Conservation (phyloP, 2,329 filamentous ascomycete genomes). For the Aspergillus novofumigatus region DNA sequence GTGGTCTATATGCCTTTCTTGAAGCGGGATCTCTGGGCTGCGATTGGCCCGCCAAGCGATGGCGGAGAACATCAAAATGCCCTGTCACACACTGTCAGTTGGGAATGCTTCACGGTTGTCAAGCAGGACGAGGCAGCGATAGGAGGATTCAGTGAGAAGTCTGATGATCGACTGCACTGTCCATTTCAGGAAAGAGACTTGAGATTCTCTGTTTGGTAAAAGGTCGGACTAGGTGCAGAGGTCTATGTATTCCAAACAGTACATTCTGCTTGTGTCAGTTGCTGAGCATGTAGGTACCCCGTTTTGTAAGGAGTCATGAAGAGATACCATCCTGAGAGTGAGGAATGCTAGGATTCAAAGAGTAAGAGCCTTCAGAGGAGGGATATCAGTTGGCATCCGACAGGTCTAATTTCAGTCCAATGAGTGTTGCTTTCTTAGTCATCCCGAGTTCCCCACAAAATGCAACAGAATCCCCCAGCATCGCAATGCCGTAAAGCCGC, state of each 20-base stretch:
- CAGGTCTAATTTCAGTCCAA: neutral
- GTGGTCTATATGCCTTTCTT: constrained; percentile 16
- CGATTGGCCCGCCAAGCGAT: neutral
- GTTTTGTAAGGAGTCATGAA: no score
- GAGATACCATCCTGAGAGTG: neutral
- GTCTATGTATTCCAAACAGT: neutral
- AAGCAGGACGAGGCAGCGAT: neutral
- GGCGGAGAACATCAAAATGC: neutral
- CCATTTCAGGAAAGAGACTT: neutral
- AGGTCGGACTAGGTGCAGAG: neutral
- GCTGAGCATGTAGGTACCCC: no score
- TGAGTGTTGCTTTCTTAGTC: neutral
- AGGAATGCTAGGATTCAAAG: no score
- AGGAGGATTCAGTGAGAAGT: neutral
- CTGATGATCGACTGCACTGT: neutral
- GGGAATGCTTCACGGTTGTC: neutral
- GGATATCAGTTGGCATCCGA: no score
- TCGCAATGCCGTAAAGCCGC: neutral
- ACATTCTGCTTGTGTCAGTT: neutral
- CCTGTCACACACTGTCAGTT: neutral
- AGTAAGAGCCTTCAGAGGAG: no score
- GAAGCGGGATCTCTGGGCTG: accelerated
- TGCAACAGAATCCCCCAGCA: neutral
- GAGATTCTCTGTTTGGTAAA: neutral
- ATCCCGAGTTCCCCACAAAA: neutral